Base-by-base conservation (phyloP, 805 yeast species). In the Ogataea neopini region DNA sequence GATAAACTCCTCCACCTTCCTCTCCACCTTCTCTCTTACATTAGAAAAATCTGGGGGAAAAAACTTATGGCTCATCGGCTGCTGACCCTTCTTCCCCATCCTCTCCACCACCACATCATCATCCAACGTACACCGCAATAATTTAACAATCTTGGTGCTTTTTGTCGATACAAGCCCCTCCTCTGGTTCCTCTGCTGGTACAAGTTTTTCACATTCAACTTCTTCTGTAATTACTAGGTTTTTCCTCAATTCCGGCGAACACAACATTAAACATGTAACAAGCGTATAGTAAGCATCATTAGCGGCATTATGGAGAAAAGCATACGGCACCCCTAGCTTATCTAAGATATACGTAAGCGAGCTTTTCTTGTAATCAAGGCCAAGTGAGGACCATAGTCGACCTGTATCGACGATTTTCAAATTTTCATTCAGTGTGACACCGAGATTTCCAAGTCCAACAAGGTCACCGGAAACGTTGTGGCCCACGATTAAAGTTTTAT, bases 281-380 rank as follows among this genome's bases (percentile, higher is more conserved):
- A 65, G 45, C 2, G 67, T 63, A 38, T 58, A 64, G 44, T 65
- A 64, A 2, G 68, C 58, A 39, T 65, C 69, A 40, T 65, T 65
- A 26, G 52, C 68, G 8, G 64, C 69, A 45, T 65, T 65, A 42
- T 65, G 69, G 18, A 63, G 47, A 34, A 50, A 65, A 2, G 64
- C 54, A 51, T 57, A 44, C 1, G 69, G 69, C 11, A 65, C 53
- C 17, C 56, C 50, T 10, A 64, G 48, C 37, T 57, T 61, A 18
- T 63, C 61, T 25, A 65, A 47, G 19, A 63, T 47, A 41, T 49
- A 64, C n/a, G 53, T 40, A 13, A 65, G 49, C 1, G 60, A 52
- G 13, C 54, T 43, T 43, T 54, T 60, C 9, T 41, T 35, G 25
- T 47, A 47, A 7, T 26, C 35, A 4, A 50, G 37, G 1, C 47